phyloP scores from a whole-genome alignment of 352 stramenopile genomes.

The Phytophthora chlamydospora region DNA sequence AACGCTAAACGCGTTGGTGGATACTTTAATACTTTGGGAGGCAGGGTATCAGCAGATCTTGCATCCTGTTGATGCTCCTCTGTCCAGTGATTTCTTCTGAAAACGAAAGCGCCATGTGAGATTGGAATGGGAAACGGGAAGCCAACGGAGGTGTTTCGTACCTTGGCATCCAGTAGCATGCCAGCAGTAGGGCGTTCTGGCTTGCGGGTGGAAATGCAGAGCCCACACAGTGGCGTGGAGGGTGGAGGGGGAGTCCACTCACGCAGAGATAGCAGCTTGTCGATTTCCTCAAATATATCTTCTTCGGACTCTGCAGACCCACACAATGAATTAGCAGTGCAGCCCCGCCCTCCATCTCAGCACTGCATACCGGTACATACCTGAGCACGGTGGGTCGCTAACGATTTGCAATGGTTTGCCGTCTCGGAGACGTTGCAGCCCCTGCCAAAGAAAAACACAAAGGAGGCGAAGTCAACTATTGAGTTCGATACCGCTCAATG shows the following conservation, averaged over 20 bases:
- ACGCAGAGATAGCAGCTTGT: constrained; percentile 60
- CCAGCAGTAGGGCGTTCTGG: constrained; percentile 16
- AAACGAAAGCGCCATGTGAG: constrained; percentile 7
- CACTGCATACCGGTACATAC: constrained; percentile 21
- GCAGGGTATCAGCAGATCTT: constrained; percentile 27
- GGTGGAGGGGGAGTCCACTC: constrained; percentile 56
- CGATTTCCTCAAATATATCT: constrained; percentile 77
- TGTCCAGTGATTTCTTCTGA: constrained; percentile 25
- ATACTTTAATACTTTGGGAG: background rate
- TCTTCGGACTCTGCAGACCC: constrained; percentile 64
- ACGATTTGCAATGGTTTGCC: constrained; percentile 50
- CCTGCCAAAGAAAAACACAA: constrained; percentile 27
- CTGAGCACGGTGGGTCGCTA: constrained; percentile 52
- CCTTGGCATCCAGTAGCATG: constrained; percentile 29
- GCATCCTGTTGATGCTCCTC: constrained; percentile 22
- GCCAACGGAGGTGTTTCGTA: constrained; percentile 2
- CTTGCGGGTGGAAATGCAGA: constrained; percentile 34
- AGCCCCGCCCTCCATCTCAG: background rate
- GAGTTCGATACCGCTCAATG: background rate
- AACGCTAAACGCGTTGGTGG: constrained; percentile 1
- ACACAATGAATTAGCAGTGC: constrained; percentile 1
- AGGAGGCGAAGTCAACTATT: constrained; percentile 1
- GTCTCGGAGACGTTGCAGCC: constrained; percentile 55
- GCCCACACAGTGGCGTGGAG: constrained; percentile 40
- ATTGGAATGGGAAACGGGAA: background rate